Percentiles rank a stretch among this genome's conserved stretches.
Conservation (phyloP, 1,284 basidiomycete species). For the Cryptococcus sp. region DNA sequence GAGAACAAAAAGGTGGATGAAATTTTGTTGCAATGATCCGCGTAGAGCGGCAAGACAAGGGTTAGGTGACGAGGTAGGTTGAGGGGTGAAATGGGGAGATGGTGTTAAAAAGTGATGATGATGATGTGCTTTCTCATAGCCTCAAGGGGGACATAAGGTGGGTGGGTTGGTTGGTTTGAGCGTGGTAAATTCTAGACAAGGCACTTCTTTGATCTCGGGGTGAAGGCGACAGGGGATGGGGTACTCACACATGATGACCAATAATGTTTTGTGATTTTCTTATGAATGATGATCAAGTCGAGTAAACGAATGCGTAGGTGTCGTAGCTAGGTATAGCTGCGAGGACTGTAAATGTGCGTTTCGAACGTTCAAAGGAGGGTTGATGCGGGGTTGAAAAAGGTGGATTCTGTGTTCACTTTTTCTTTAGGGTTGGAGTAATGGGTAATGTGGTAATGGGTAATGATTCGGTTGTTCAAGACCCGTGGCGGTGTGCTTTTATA, state of each 20-base stretch:
- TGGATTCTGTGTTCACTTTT: too few relatives aligned
- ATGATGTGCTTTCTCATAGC: not conserved
- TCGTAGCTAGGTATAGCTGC: not conserved
- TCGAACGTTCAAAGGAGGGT: not conserved
- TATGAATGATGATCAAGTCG: not conserved
- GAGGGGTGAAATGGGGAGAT: not conserved
- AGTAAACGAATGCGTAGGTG: not conserved
- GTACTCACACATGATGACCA: not conserved
- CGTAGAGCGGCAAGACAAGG: not conserved
- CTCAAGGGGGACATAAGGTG: not conserved
- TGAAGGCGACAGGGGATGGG: not conserved
- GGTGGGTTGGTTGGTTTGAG: too few relatives aligned
- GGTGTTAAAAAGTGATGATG: not conserved
- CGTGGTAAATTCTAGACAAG: too few relatives aligned
- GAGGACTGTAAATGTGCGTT: not conserved
- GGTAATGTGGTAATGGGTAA: too few relatives aligned
- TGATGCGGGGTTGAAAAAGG: not conserved
- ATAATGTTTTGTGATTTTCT: not conserved
- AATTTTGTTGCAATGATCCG: too few relatives aligned
- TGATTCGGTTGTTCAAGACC: too few relatives aligned
- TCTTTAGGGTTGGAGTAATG: too few relatives aligned
- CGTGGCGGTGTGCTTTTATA: too few relatives aligned
- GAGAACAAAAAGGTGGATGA: not conserved
- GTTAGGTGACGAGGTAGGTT: not conserved
- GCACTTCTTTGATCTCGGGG: not conserved